phyloP scores from a whole-genome alignment of 1,284 basidiomycete genomes.

The Malassezia arunalokei region DNA sequence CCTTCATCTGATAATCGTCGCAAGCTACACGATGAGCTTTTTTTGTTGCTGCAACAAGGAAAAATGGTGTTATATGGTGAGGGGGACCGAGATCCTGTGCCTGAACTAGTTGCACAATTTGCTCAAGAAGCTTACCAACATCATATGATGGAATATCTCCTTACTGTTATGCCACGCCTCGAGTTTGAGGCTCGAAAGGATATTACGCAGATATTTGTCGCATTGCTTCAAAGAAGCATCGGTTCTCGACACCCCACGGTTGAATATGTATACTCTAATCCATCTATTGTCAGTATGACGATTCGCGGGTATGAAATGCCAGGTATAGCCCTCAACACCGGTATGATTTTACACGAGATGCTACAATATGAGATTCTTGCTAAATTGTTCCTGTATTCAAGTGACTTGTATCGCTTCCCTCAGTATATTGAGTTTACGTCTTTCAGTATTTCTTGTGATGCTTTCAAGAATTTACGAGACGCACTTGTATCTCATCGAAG shows the following conservation, averaged over 20 bases:
- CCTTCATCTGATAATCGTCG: slow-evolving; percentile 1
- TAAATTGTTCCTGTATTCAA: slow-evolving; percentile 79
- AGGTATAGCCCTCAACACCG: slow-evolving; percentile 90
- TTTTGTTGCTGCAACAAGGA: slow-evolving; percentile 76
- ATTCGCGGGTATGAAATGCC: slow-evolving; percentile 72
- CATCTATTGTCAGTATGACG: slow-evolving; percentile 76
- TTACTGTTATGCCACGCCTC: slow-evolving; percentile 67
- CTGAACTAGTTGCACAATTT: slow-evolving; percentile 56
- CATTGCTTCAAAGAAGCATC: slow-evolving; percentile 84
- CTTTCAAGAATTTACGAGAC: slow-evolving; percentile 79
- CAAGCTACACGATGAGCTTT: slow-evolving; percentile 60
- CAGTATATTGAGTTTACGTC: slow-evolving; percentile 94
- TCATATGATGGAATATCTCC: slow-evolving; percentile 70
- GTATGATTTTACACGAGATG: slow-evolving; percentile 97
- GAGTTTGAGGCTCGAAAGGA: slow-evolving; percentile 92
- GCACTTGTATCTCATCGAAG: slow-evolving; percentile 77
- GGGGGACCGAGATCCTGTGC: slow-evolving; percentile 61
- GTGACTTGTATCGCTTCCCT: slow-evolving; percentile 88
- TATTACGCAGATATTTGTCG: slow-evolving; percentile 91
- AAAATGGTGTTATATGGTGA: slow-evolving; percentile 77
- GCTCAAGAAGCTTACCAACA: slow-evolving; percentile 89
- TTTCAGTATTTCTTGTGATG: slow-evolving; percentile 95
- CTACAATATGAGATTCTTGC: slow-evolving; percentile 79
- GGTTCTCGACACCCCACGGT: slow-evolving; percentile 86
- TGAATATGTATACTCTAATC: slow-evolving; percentile 73